phyloP scores from a whole-genome alignment of 2,329 filamentous ascomycete genomes.

The Neonectria hederae region DNA sequence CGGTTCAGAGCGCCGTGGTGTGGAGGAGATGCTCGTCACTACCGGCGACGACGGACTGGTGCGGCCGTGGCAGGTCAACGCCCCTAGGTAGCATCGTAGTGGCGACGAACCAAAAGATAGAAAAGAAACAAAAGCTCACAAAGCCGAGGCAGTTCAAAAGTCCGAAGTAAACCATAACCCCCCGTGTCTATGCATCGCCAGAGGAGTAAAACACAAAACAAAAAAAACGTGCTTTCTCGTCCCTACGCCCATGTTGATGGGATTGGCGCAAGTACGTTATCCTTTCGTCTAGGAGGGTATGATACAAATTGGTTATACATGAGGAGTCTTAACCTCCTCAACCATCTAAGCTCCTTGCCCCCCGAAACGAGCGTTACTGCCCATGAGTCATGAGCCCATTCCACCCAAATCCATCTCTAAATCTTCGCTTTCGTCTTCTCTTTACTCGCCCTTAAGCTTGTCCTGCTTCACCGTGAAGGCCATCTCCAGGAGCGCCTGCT shows the following conservation, averaged over 20 bases:
- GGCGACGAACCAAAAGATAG: constrained; percentile 19
- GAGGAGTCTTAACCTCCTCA: constrained; percentile 38
- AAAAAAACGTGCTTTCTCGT: constrained; percentile 38
- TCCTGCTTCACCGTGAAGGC: constrained; percentile 73
- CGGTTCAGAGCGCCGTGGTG: constrained; percentile 60
- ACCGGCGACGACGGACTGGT: constrained; percentile 94
- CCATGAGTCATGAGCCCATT: constrained; percentile 25
- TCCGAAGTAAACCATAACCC: neutral
- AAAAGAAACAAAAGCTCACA: constrained; percentile 3
- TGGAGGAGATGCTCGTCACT: constrained; percentile 87
- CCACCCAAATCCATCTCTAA: constrained; percentile 26
- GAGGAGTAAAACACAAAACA: constrained; percentile 26
- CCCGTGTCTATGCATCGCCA: constrained; percentile 15
- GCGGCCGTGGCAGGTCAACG: constrained; percentile 77
- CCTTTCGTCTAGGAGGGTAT: constrained; percentile 46
- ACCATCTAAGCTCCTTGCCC: constrained; percentile 33
- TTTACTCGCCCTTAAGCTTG: constrained; percentile 74
- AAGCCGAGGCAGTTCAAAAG: neutral
- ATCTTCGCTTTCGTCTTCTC: neutral
- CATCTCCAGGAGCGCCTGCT: constrained; percentile 79
- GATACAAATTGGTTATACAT: constrained; percentile 47
- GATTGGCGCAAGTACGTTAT: constrained; percentile 36
- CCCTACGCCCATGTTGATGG: constrained; percentile 37
- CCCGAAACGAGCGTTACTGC: constrained; percentile 32
- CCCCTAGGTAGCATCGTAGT: constrained; percentile 27